Base-by-base conservation (phyloP, 2,329 filamentous ascomycete species). In the Claviceps monticola region DNA sequence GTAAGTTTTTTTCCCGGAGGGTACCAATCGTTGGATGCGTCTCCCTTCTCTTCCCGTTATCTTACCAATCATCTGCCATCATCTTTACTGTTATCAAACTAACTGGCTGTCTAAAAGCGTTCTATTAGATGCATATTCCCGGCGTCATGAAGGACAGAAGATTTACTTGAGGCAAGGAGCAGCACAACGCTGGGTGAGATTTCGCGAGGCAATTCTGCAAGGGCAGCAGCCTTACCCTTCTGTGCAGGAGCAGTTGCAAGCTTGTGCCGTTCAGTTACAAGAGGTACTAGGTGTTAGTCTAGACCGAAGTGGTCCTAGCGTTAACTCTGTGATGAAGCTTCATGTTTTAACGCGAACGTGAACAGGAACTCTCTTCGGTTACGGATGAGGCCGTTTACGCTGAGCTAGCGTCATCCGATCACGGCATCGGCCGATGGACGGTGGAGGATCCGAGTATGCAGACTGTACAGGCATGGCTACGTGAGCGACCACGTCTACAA, bases 111-210 rank as follows among this genome's bases (percentile, higher is more conserved):
- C 39, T n/a, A 39, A n/a, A 41, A 81, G 79, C 59, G 71, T 82
- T 53, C 67, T 75, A 48, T 69, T 83, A 42, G 80, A 84, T 58
- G 77, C 79, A 21, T 80, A 74, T 58, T 71, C 79, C 8, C 72
- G 80, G 58, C 72, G 80, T 49, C 80, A 83, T 63, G 77, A 82
- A 59, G 79, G 69, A 29, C 79, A 81, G 57, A 83, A 82, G 68
- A 83, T 83, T 57, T 80, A 78, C 57, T 68, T 80, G 53, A 73
- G 79, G 37, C 80, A 83, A 61, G 70, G 68, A 26, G 79, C 78
- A 29, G 79, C 77, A 38, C 76, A 80, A 63, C 67, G 73, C 58
- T 83, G 80, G 79, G 63, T 82, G 53, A 69, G 74, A 54, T 73
- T 71, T 61, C 71, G 80, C 53, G 71, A 75, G 39, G 64, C 69